These are phyloP conservation scores for Biancaea sappan DNA, from an alignment of 306 rosid genomes.

Conservation along the genomic window DNA sequence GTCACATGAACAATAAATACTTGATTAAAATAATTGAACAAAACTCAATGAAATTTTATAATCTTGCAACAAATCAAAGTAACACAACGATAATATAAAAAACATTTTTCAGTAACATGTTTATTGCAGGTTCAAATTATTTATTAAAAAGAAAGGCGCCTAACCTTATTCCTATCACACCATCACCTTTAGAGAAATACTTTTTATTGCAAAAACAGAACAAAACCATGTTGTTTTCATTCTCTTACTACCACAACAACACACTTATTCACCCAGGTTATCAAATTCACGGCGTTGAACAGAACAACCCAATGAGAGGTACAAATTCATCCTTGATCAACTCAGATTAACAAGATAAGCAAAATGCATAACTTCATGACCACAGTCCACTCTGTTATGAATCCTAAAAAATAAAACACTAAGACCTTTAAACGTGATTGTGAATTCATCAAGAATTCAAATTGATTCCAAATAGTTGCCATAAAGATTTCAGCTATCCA, in stretches of 20 bases:
- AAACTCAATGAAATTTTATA: not conserved
- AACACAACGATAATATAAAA: not conserved
- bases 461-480: not conserved
- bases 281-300: not conserved
- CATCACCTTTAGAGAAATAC: conserved; percentile 3
- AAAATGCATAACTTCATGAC: not conserved
- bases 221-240: not conserved
- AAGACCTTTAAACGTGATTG: not conserved
- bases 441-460: not conserved
- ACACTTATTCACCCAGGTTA: not conserved
- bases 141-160: not conserved
- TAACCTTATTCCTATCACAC: not conserved
- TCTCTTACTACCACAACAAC: not conserved
- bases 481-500: not conserved
- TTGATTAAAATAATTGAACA: not conserved
- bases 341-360: not conserved
- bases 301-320: not conserved
- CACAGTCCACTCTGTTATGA: not conserved
- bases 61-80: not conserved
- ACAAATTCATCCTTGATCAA: conserved; percentile 6
- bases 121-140: not conserved
- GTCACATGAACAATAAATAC: not conserved
- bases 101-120: not conserved
- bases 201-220: not conserved
- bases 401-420: not conserved